phyloP scores from a whole-genome alignment of 192 early-diverging fungal species.

The Coemansia reversa region DNA sequence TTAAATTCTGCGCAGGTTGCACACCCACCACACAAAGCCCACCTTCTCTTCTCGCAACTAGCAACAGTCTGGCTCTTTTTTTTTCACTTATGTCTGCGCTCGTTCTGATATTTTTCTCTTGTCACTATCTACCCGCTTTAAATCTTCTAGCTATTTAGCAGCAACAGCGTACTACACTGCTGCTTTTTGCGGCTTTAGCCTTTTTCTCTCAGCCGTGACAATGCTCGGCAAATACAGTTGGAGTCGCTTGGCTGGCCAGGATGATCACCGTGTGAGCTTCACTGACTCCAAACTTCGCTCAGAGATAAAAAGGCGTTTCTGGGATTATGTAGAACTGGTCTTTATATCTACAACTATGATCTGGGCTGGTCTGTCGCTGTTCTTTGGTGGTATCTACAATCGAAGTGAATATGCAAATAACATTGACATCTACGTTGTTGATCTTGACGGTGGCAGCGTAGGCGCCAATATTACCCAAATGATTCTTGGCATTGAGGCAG shows the following conservation, averaged over 20 bases:
- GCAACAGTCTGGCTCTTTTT: neutral
- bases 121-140: neutral
- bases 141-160: neutral
- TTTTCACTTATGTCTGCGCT: neutral
- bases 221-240: constrained; percentile 32
- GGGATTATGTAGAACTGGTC: constrained; percentile 25
- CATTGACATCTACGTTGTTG: constrained; percentile 36
- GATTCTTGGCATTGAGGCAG: constrained; percentile 16
- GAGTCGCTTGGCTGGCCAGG: constrained; percentile 26
- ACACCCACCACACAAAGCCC: too few species aligned
- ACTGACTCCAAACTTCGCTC: constrained; percentile 15
- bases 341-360: constrained; percentile 31
- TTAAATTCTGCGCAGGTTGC: too few species aligned
- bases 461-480: constrained; percentile 34
- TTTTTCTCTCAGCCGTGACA: too few species aligned
- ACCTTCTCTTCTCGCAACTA: too few species aligned
- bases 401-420: constrained; percentile 35
- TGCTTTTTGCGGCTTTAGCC: too few species aligned
- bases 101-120: neutral
- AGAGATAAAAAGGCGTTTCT: constrained; percentile 17
- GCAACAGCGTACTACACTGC: too few species aligned
- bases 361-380: constrained; percentile 42
- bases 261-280: constrained; percentile 30
- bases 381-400: constrained; percentile 37
- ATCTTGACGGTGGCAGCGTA: constrained; percentile 43